These are phyloP conservation scores for Vigna reflexopilosa DNA, from an alignment of 306 rosid species.

Conservation along the genomic window DNA sequence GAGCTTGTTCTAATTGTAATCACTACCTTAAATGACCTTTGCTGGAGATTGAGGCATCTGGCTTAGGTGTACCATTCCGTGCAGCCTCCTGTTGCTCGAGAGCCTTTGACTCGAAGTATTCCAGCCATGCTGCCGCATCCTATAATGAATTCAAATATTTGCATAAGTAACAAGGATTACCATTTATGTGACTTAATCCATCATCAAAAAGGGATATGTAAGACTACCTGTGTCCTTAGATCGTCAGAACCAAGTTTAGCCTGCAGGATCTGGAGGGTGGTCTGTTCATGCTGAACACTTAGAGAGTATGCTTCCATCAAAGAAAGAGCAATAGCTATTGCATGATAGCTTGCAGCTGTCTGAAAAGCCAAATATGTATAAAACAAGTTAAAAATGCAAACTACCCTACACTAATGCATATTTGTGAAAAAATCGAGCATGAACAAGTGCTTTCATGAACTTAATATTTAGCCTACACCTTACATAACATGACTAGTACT, in stretches of 20 bases:
- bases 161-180: constrained; percentile 28
- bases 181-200: constrained; percentile 8
- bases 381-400: constrained; percentile 33
- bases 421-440: constrained; percentile 30
- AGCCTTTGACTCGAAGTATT: constrained; percentile 99
- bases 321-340: constrained; percentile 98
- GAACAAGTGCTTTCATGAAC: not conserved
- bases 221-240: constrained; percentile 88
- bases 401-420: constrained; percentile 33
- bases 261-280: constrained; percentile 94
- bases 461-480: constrained; percentile 9
- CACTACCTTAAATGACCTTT: constrained; percentile 94
- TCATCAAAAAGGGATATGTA: constrained; percentile 16
- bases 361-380: constrained; percentile 48
- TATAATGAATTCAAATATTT: constrained; percentile 48
- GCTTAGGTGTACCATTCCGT: constrained; percentile 95
- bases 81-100: constrained; percentile 99
- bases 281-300: constrained; percentile 97
- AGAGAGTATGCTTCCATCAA: constrained; percentile 98
- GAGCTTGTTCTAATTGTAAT: constrained; percentile 28
- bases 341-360: constrained; percentile 99
- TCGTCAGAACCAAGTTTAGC: constrained; percentile 97
- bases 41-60: constrained; percentile 99
- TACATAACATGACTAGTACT: not conserved
- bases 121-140: constrained; percentile 99